A percentile compares a stretch with the other conserved stretches of the same genome.
phyloP scores from a whole-genome alignment of 257 asterid genomes.

The Echites panduratus region DNA sequence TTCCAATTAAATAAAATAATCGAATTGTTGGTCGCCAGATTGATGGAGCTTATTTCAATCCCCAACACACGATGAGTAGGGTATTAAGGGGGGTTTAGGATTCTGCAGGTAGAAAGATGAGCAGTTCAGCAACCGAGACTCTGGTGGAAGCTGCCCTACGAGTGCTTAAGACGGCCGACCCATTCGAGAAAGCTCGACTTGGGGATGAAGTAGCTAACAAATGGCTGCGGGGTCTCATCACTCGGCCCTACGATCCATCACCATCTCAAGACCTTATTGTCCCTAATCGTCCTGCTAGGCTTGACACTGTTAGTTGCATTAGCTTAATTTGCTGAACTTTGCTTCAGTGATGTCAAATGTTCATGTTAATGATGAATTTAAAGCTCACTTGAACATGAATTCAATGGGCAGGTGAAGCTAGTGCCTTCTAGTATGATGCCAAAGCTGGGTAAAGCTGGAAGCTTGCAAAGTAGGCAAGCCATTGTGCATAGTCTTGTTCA shows the following conservation, averaged over 20 bases:
- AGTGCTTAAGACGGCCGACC: slow-evolving; percentile 75
- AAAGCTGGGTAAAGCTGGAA: slow-evolving; percentile 93
- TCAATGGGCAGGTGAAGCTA: slow-evolving; percentile 60
- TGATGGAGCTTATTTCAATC: too few species aligned
- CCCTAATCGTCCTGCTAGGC: slow-evolving; percentile 88
- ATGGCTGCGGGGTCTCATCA: slow-evolving; percentile 61
- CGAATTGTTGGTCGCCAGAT: too few species aligned
- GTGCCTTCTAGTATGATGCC: slow-evolving; percentile 96
- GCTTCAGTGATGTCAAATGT: slow-evolving; percentile 8
- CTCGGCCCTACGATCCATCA: slow-evolving; percentile 37
- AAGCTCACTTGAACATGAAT: slow-evolving; percentile 7
- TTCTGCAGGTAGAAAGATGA: slow-evolving; percentile 26
- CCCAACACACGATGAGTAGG: neutral
- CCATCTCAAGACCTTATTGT: slow-evolving; percentile 35
- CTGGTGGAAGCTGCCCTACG: slow-evolving; percentile 78
- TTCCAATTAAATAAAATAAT: too few species aligned
- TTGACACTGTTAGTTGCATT: slow-evolving; percentile 29
- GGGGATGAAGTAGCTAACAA: slow-evolving; percentile 69
- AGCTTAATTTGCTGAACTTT: neutral
- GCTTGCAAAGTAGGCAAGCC: slow-evolving; percentile 93
- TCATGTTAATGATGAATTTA: neutral
- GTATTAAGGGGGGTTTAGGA: neutral
- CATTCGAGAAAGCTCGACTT: slow-evolving; percentile 74
- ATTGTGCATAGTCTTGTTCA: slow-evolving; percentile 93
- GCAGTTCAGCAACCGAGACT: slow-evolving; percentile 32